These are phyloP conservation scores for Pyrrhoderma lamaoense DNA, from an alignment of 1,284 basidiomycete species.

Conservation along the genomic window DNA sequence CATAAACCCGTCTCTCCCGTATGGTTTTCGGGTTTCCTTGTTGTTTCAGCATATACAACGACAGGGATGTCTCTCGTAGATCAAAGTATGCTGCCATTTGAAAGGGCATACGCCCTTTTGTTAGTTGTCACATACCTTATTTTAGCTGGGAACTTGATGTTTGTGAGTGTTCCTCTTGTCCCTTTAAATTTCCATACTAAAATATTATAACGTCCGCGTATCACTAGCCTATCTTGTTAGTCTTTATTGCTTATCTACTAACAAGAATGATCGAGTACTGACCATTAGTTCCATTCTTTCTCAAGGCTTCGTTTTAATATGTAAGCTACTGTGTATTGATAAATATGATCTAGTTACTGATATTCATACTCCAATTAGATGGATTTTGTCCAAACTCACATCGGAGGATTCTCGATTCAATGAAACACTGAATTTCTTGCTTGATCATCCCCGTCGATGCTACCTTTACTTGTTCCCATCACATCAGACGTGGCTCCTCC, in stretches of 20 bases:
- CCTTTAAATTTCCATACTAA: not conserved
- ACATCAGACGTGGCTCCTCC: slow-evolving; percentile 91
- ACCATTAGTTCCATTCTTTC: not conserved
- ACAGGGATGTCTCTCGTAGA: slow-evolving; percentile 88
- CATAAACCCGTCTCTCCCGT: slow-evolving; percentile 46
- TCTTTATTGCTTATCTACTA: slow-evolving; percentile 20
- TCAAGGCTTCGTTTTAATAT: slow-evolving; percentile 18
- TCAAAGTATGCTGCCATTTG: slow-evolving; percentile 83
- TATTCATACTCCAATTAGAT: slow-evolving; percentile 38
- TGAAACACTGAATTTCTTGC: slow-evolving; percentile 85
- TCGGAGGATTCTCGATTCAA: slow-evolving; percentile 52
- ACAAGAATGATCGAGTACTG: slow-evolving; percentile 20
- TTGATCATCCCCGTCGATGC: slow-evolving; percentile 95
- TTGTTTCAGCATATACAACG: slow-evolving; percentile 85
- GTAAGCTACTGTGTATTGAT: slow-evolving; percentile 5
- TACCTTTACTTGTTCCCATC: slow-evolving; percentile 95
- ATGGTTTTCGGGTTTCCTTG: slow-evolving; percentile 85
- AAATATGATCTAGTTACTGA: not conserved
- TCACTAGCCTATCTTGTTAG: slow-evolving; percentile 65
- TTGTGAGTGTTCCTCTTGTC: slow-evolving; percentile 47
- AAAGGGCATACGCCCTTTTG: slow-evolving; percentile 78
- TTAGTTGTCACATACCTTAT: slow-evolving; percentile 63
- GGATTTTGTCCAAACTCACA: slow-evolving; percentile 63
- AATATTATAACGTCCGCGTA: not conserved
- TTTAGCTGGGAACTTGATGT: slow-evolving; percentile 87